Evolutionary conservation across 257 asterid species (phyloP).

Genomic region (Fraxinus americana): DNA sequence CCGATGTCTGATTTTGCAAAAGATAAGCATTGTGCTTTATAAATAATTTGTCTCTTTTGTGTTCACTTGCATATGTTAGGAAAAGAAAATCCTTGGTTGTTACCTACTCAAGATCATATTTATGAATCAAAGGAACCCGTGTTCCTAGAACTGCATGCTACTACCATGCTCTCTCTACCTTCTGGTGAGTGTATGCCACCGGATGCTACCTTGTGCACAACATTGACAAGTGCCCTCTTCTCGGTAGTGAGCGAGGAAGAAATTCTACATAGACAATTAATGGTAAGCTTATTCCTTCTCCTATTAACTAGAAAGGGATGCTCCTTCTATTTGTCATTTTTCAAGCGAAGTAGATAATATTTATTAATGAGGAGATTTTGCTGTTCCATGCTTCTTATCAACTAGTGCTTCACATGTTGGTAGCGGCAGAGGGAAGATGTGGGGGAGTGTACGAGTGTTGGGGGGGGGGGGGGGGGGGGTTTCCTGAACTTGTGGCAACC

Average conservation of each 20-base stretch:
- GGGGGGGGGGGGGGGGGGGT: no score
- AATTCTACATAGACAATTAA: conserved; percentile 69
- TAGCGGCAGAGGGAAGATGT: not conserved
- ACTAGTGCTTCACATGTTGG: not conserved
- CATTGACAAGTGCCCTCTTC: conserved; percentile 83
- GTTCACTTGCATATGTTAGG: conserved; percentile 45
- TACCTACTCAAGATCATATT: conserved; percentile 75
- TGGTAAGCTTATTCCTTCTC: conserved; percentile 47
- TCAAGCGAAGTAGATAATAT: not conserved
- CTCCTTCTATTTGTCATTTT: not conserved
- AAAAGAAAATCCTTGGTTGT: conserved; percentile 72
- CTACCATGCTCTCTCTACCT: conserved; percentile 74
- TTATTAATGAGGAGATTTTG: not conserved
- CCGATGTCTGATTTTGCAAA: conserved; percentile 12
- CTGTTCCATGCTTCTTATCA: not conserved
- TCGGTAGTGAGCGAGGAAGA: conserved; percentile 82
- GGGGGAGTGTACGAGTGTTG: not conserved
- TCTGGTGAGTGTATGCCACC: conserved; percentile 89
- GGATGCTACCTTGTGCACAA: conserved; percentile 83
- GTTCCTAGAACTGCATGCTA: conserved; percentile 88
- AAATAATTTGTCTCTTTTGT: conserved; percentile 7
- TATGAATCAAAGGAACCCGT: conserved; percentile 59
- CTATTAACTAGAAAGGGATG: not conserved
- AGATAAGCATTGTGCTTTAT: not conserved
- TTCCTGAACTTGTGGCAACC: no score